Evolutionary conservation across 306 rosid species (phyloP), one percentile per base, ranked within the genome.

Genomic region (Mimosa bimucronata): DNA sequence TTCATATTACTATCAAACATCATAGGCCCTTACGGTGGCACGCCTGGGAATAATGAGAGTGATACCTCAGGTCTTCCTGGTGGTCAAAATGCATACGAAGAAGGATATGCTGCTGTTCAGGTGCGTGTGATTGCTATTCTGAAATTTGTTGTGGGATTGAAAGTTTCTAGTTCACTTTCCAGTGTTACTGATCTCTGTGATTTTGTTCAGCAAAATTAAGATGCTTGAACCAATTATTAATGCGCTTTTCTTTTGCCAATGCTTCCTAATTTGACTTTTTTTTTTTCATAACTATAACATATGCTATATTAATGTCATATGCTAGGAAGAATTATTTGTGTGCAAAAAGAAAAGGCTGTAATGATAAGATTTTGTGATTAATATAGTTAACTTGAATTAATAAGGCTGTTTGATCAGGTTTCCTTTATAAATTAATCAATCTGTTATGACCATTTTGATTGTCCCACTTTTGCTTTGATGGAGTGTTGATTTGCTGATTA

Each of bases 71-170:
- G 87, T 80, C 87, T 74, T 73, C 85, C 87, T 68, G 79, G 73
- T 26, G 97, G 90, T 77, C 98, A 94, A 89, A 95, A 88, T 88
- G 80, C 85, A 71, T 90, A 88, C 81, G 97, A 91, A 87, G 94
- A 91, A 77, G 82, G 93, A 86, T 96, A 93, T 85, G 85, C 82
- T 72, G 82, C 70, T 85, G 46, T 83, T 64, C 98, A 90, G 97
- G 98, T 95, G 80, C 91, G 79, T 87, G 91, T 86, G 77, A 78
- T 72, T 82, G 81, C 80, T 75, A 48, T 79, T 50, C 45, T 66
- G 71, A 79, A 38, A 25, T 64, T 78, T 45, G 65, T 23, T 65
- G 73, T 48, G 81, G 80, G 77, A 66, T 78, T 79, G 71, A 46
- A 66, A 25, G 34, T 71, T 65, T 79, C 30, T 42, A 55, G 72